Conservation (phyloP, 2,329 filamentous ascomycete genomes). For the Raffaelea ambrosiae region DNA sequence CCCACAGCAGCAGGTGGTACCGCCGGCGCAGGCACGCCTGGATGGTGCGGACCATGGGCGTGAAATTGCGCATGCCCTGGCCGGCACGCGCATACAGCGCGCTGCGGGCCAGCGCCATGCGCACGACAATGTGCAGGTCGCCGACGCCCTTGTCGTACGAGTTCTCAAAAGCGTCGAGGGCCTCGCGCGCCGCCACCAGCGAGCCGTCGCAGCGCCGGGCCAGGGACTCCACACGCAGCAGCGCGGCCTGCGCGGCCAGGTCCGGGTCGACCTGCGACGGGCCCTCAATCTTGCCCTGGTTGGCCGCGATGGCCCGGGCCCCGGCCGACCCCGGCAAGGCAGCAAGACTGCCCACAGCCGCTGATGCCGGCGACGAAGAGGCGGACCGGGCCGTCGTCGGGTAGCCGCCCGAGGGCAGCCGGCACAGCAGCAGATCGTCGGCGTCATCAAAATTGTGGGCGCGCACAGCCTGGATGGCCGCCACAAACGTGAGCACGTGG, state of each 20-base stretch:
- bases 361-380: no score
- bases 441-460: slow-evolving; percentile 8
- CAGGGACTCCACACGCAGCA: slow-evolving; percentile 43
- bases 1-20: slow-evolving; percentile 63
- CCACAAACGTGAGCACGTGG: slow-evolving; percentile 8
- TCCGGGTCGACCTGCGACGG: slow-evolving; percentile 42
- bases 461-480: slow-evolving; percentile 9
- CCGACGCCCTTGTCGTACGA: slow-evolving; percentile 13
- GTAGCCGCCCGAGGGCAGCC: slow-evolving; percentile 9
- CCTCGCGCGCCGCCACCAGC: slow-evolving; percentile 22
- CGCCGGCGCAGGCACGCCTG: slow-evolving; percentile 63
- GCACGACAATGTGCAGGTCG: slow-evolving; percentile 49
- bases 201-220: slow-evolving; percentile 24
- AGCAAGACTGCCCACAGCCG: no score
- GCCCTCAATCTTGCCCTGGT: slow-evolving; percentile 1
- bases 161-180: slow-evolving; percentile 24
- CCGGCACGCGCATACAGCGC: slow-evolving; percentile 60
- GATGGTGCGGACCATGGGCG: slow-evolving; percentile 65
- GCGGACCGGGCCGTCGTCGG: slow-evolving; percentile 1
- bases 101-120: slow-evolving; percentile 65
- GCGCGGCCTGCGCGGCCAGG: slow-evolving; percentile 40
- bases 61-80: slow-evolving; percentile 66
- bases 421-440: slow-evolving; percentile 10
- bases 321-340: no score
- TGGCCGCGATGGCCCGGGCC: background rate